Conservation (phyloP, 2,329 filamentous ascomycete species). For the Mollisia scopiformis region DNA sequence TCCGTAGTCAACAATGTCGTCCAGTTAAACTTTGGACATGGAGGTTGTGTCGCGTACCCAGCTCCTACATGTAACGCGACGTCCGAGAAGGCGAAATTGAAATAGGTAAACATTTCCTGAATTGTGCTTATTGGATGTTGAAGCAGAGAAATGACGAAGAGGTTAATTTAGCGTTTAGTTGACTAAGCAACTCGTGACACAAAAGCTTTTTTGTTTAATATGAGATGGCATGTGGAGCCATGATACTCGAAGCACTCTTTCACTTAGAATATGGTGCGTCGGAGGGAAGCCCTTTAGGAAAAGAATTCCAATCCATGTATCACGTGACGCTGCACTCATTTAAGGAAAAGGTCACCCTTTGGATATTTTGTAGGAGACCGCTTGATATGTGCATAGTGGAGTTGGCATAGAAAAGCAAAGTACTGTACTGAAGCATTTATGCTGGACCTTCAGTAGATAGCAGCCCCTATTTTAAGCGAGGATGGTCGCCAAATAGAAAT, state of each 20-base stretch:
- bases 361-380: not conserved
- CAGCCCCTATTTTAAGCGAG: no score
- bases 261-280: no score
- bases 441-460: no score
- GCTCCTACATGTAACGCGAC: constrained; percentile 5
- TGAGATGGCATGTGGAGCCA: no score
- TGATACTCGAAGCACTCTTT: no score
- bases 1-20: not conserved
- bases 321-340: not conserved
- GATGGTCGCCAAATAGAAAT: no score
- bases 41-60: not conserved
- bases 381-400: not conserved
- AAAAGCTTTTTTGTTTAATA: not conserved
- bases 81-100: not conserved
- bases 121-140: not conserved
- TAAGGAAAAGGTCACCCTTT: not conserved
- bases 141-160: not conserved
- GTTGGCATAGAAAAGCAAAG: no score
- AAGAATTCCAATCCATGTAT: not conserved
- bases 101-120: constrained; percentile 9
- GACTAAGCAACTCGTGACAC: not conserved
- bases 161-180: not conserved
- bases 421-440: no score
- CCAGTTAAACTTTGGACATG: not conserved
- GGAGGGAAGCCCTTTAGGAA: not conserved